Base-by-base conservation (phyloP, 805 yeast species). In the Candida ficus region DNA sequence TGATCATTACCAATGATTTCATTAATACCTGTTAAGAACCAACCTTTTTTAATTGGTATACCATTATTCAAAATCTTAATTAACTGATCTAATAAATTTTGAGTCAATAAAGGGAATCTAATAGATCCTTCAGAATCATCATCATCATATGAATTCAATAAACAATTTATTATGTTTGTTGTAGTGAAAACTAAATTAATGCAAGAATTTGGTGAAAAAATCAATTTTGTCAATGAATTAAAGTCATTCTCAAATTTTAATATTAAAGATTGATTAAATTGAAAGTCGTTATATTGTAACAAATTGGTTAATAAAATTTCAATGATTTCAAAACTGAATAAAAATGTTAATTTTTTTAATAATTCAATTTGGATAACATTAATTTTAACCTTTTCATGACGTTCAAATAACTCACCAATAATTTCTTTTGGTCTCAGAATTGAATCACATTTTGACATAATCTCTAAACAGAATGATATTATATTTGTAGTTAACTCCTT, bases 321-420 rank as follows among this genome's bases (percentile, higher is more conserved):
- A 17, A 82, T 48, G 3, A 78, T 60, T 51, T 83, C 89, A 57
- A 76, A 66, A 3, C 76, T 61, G 53, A 71, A 75, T 0, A 72
- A 56, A 6, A 80, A 59, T 0, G 68, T 64, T 43, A 79, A 66
- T 22, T 71, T 70, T 41, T 80, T 78, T 3, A 81, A 54, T 4
- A 75, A 55, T 42, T 69, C 70, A 17, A 55, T 57, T 45, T 71
- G 81, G 40, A 70, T 64, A 5, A 70, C 67, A 35, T 64, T 46
- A 16, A 56, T 45, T 3, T 47, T 46, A 3, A 56, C 25, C 33
- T 47, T 44, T 27, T 48, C 46, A 36, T 48, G 54, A n/a, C 53
- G 41, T 17, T 42, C 47, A 29, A 40, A 28, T n/a, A 37, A 41
- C 25, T 55, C 58, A 23, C 45, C 44, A 10, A 61, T 56, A 2